These are phyloP conservation scores for Xylaria acuta DNA, from an alignment of 495 filamentous ascomycete genomes.

Conservation along the genomic window DNA sequence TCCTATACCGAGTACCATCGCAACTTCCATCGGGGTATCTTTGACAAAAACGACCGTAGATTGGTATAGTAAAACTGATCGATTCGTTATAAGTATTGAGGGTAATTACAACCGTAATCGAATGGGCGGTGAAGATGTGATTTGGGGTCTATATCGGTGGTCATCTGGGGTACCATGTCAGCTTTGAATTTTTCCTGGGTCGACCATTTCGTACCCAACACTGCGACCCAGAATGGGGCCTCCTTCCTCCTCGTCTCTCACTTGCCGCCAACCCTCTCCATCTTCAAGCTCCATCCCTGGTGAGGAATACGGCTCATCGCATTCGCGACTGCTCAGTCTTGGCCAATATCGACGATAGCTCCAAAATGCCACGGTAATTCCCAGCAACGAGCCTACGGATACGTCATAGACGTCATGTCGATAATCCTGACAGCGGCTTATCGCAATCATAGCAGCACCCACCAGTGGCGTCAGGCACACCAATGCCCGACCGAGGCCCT, in stretches of 20 bases:
- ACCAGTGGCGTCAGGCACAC: conserved; percentile 73
- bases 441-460: conserved; percentile 84
- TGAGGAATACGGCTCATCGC: conserved; percentile 57
- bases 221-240: conserved; percentile 36
- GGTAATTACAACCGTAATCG: background rate
- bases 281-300: conserved; percentile 37
- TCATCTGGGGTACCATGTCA: conserved; percentile 37
- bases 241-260: conserved; percentile 44
- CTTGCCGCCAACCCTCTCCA: conserved; percentile 37
- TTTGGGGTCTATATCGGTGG: conserved; percentile 8
- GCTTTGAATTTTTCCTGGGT: conserved; percentile 28
- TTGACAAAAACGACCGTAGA: background rate
- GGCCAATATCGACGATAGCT: conserved; percentile 76
- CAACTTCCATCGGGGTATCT: conserved; percentile 2
- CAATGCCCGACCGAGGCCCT: conserved; percentile 70
- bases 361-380: conserved; percentile 76
- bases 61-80: background rate
- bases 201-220: conserved; percentile 39
- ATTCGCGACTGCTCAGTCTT: conserved; percentile 51
- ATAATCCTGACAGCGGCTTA: conserved; percentile 93
- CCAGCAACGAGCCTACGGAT: conserved; percentile 73
- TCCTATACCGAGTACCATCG: background rate
- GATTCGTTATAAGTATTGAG: background rate
- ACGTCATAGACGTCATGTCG: conserved; percentile 96
- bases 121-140: background rate